Conservation (phyloP, 371 early-diverging fungal species). For the Syncephalastrum monosporum region DNA sequence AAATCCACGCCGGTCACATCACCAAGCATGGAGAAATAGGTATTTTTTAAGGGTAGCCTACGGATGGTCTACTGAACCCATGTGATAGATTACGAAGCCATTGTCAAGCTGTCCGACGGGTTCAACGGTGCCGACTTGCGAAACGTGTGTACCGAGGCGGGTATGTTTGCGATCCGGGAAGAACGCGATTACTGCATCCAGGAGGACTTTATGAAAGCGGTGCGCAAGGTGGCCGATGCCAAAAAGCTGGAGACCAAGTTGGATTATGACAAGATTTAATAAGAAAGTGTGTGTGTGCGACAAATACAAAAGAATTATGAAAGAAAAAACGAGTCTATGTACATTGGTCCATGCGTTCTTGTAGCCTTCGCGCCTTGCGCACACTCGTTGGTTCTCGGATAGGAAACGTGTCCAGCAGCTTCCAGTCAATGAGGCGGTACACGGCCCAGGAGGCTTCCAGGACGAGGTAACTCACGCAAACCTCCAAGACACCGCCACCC, state of each 20-base stretch:
- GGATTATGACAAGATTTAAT: constrained; percentile 90
- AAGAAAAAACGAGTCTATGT: not conserved
- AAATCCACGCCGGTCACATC: constrained; percentile 95
- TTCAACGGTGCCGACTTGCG: constrained; percentile 99
- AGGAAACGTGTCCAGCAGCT: constrained; percentile 8
- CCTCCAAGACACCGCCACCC: constrained; percentile 40
- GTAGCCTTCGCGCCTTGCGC: constrained; percentile 8
- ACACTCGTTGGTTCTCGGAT: constrained; percentile 10
- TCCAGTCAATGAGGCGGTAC: constrained; percentile 33
- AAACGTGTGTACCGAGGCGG: constrained; percentile 99
- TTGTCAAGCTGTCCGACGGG: constrained; percentile 98
- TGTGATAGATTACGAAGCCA: constrained; percentile 90
- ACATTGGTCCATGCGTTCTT: constrained; percentile 8
- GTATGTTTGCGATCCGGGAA: constrained; percentile 99
- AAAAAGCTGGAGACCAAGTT: constrained; percentile 99
- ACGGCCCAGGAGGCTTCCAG: constrained; percentile 45
- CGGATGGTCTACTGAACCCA: not conserved
- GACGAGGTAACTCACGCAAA: constrained; percentile 34
- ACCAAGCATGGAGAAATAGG: constrained; percentile 97
- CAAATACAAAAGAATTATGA: no score
- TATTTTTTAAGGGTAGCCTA: constrained; percentile 17
- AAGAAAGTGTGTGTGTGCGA: not conserved
- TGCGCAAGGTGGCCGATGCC: constrained; percentile 96
- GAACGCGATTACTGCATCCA: constrained; percentile 98
- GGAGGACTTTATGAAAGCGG: constrained; percentile 99